Base-by-base conservation (phyloP, 1,139 yeast genomes). In the Wickerhamomyces sp. region DNA sequence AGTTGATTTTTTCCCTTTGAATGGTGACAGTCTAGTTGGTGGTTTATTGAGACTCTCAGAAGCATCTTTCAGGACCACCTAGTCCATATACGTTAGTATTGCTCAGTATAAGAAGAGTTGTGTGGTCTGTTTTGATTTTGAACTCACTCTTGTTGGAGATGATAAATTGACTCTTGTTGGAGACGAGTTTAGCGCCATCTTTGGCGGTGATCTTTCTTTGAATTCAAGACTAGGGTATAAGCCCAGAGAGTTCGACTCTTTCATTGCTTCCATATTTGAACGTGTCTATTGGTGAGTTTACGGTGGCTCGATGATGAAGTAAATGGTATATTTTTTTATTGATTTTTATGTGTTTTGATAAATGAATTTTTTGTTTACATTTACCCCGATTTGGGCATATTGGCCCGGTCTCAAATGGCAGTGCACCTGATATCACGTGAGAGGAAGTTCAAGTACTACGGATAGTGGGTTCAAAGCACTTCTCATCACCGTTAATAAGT, bases 11-110 rank as follows among this genome's bases (percentile, higher is more conserved):
- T 35, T 23, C 1, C 51, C 52, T 23, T 48, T 51, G 39, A 47
- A 40, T 2, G 55, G 54, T 1, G 54, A 48, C 1, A 51, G 15
- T 18, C 55, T 40, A 4, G 32, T 38, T n/a, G 54, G 51, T 23
- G 54, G 49, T 23, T 43, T 44, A 12, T 22, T 26, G 30, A 42
- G 28, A 16, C 13, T 16, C 6, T 12, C 15, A 11, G 16, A 5
- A 4, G 18, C 12, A 16, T 25, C 17, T 10, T 19, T 16, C 6
- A 16, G 6, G 12, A 9, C 16, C 9, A 8, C 9, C 11, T 13
- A 9, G 27, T 16, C 9, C 9, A 10, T 19, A 8, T 19, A 7
- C 21, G 10, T 19, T 19, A 19, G 38, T 32, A 27, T 24, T 22
- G 16, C 26, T 12, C 31, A 34, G 16, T 35, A 32, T 25, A 30